Percentiles rank a stretch among this genome's conserved stretches.
Evolutionary conservation across 2,329 filamentous ascomycete genomes (phyloP).

Genomic region (Tricladium varicosporioides): DNA sequence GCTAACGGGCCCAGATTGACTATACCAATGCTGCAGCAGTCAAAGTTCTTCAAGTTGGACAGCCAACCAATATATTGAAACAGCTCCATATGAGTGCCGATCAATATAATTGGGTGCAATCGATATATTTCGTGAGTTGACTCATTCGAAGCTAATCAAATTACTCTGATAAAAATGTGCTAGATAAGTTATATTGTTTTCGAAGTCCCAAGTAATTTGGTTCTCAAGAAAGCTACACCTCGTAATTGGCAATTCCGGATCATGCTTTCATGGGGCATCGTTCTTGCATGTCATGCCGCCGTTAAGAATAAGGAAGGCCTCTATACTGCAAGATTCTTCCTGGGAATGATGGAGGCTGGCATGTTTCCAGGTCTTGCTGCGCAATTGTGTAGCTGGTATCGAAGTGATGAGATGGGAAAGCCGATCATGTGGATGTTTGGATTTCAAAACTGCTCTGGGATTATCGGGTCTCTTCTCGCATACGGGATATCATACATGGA

Average conservation of each 20-base stretch:
- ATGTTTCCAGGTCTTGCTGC: slow-evolving; percentile 42
- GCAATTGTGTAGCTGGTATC: slow-evolving; percentile 46
- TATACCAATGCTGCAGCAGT: slow-evolving; percentile 41
- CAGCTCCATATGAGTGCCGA: slow-evolving; percentile 41
- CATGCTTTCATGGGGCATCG: slow-evolving; percentile 38
- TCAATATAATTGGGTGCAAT: slow-evolving; percentile 41
- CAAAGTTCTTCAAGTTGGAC: slow-evolving; percentile 42
- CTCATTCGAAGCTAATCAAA: not conserved
- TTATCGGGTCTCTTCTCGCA: slow-evolving; percentile 47
- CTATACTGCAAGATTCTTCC: slow-evolving; percentile 40
- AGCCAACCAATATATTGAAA: slow-evolving; percentile 37
- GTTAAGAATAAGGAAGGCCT: slow-evolving; percentile 39
- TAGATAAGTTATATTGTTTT: slow-evolving; percentile 41
- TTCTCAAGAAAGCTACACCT: slow-evolving; percentile 38
- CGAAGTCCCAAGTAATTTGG: slow-evolving; percentile 40
- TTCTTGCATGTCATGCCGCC: slow-evolving; percentile 39
- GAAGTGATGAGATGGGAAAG: slow-evolving; percentile 43
- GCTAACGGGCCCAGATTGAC: slow-evolving; percentile 32
- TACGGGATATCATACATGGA: slow-evolving; percentile 43
- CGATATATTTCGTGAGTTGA: slow-evolving; percentile 38
- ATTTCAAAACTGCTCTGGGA: slow-evolving; percentile 36
- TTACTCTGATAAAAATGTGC: not conserved
- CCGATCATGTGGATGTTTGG: slow-evolving; percentile 44
- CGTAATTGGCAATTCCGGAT: slow-evolving; percentile 38
- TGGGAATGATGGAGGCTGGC: slow-evolving; percentile 42